These are phyloP conservation scores for Xylaria sp. DNA, from an alignment of 2,329 filamentous ascomycete genomes.

Conservation along the genomic window DNA sequence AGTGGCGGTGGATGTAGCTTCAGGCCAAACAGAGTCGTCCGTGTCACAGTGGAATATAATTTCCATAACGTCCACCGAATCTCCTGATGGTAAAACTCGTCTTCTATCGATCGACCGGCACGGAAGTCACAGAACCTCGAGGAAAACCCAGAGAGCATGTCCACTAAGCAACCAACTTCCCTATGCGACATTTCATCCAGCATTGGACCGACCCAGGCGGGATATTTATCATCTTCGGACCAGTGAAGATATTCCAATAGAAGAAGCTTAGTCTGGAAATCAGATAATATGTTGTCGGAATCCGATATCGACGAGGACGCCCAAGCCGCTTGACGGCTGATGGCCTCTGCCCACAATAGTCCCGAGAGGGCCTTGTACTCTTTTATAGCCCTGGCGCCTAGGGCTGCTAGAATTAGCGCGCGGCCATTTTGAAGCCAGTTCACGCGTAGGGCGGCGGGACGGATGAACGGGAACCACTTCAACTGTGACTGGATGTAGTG, in stretches of 20 bases:
- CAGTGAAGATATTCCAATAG: slow-evolving; percentile 18
- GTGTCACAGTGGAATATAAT: slow-evolving; percentile 19
- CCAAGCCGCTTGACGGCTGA: neutral
- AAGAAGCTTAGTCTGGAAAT: slow-evolving; percentile 19
- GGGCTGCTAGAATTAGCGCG: slow-evolving; percentile 17
- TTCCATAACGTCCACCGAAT: slow-evolving; percentile 21
- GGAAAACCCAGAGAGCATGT: neutral
- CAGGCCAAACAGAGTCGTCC: slow-evolving; percentile 8
- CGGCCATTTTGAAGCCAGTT: slow-evolving; percentile 20
- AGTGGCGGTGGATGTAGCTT: slow-evolving; percentile 5
- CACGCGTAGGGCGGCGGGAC: slow-evolving; percentile 3
- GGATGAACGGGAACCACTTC: slow-evolving; percentile 23
- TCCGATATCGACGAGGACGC: neutral
- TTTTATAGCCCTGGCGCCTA: slow-evolving; percentile 16
- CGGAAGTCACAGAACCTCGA: too few relatives aligned
- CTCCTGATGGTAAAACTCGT: slow-evolving; percentile 11
- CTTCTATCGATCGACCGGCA: neutral
- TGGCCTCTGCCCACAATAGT: slow-evolving; percentile 6
- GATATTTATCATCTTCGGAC: neutral
- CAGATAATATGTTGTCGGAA: neutral
- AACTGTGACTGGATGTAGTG: slow-evolving; percentile 22
- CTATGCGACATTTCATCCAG: slow-evolving; percentile 2
- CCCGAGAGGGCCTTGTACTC: slow-evolving; percentile 15
- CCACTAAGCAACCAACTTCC: neutral
- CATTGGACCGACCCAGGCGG: neutral